Evolutionary conservation across 1,139 yeast species (phyloP).

Genomic region (Nakaseomyces uthaithaninus): DNA sequence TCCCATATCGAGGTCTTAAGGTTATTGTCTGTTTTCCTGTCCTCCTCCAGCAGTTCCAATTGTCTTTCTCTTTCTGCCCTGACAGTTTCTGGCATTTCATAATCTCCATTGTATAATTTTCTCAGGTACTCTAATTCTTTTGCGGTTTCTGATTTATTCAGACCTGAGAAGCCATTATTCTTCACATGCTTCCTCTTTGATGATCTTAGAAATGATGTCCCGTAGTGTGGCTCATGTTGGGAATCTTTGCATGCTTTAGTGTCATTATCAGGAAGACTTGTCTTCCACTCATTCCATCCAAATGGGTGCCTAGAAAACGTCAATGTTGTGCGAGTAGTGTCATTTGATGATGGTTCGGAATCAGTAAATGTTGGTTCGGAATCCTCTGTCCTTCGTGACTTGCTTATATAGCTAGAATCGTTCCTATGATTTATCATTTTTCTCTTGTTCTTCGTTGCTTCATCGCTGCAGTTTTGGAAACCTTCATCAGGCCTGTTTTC

Average conservation of each 20-base stretch:
- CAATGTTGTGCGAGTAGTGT: constrained; percentile 3
- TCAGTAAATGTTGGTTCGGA: neutral
- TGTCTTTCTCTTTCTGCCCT: constrained; percentile 27
- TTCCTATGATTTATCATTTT: neutral
- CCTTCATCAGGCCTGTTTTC: neutral
- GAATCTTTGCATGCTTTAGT: neutral
- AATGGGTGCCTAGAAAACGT: constrained; percentile 25
- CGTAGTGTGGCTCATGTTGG: constrained; percentile 11
- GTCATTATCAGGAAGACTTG: constrained; percentile 12
- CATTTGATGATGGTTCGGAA: neutral
- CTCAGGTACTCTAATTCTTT: constrained; percentile 31
- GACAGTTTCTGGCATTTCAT: constrained; percentile 27
- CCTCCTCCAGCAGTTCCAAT: constrained; percentile 19
- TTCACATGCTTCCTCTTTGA: constrained; percentile 7
- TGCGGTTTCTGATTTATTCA: neutral
- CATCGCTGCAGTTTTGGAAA: neutral
- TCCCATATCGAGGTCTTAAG: constrained; percentile 21
- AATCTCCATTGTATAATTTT: constrained; percentile 32
- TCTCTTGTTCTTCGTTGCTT: neutral
- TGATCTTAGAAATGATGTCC: constrained; percentile 18
- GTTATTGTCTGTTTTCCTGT: constrained; percentile 12
- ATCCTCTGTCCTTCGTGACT: neutral
- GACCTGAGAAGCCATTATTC: neutral
- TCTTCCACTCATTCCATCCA: constrained; percentile 25
- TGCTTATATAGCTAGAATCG: neutral